Conservation (phyloP, 257 asterid species). For the Catharanthus roseus region DNA sequence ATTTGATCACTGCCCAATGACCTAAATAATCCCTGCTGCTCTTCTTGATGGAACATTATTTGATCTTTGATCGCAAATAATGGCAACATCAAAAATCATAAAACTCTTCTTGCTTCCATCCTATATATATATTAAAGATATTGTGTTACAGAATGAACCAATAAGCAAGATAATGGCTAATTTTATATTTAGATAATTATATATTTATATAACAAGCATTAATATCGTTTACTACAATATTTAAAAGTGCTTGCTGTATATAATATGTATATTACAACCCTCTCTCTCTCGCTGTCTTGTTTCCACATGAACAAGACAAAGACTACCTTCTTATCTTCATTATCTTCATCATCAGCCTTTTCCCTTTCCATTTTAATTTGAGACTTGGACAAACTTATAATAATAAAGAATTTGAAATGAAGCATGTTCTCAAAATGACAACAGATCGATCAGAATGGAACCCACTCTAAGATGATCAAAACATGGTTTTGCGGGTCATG, state of each 20-base stretch:
- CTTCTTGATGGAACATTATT: neutral
- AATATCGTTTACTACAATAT: neutral
- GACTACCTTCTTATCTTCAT: neutral
- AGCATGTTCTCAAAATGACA: neutral
- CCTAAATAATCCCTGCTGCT: neutral
- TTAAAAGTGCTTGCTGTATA: too few relatives aligned
- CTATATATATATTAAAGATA: too few relatives aligned
- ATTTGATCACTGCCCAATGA: neutral
- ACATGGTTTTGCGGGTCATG: too few relatives aligned
- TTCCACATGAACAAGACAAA: neutral
- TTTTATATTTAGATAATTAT: neutral
- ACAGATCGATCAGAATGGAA: too few relatives aligned
- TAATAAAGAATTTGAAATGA: neutral
- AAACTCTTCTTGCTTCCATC: too few relatives aligned
- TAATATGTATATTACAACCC: too few relatives aligned
- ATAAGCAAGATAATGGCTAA: neutral
- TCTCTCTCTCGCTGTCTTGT: neutral
- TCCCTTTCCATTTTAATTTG: neutral
- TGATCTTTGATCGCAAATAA: neutral
- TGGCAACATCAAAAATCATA: neutral
- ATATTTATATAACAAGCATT: neutral
- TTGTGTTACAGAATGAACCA: slow-evolving; percentile 3
- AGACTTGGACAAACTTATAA: neutral
- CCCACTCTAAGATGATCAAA: too few relatives aligned
- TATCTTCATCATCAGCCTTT: neutral